Percentiles rank a stretch among this genome's conserved stretches.
Evolutionary conservation across 192 early-diverging fungal genomes (phyloP).

Genomic region (Funneliformis mosseae): DNA sequence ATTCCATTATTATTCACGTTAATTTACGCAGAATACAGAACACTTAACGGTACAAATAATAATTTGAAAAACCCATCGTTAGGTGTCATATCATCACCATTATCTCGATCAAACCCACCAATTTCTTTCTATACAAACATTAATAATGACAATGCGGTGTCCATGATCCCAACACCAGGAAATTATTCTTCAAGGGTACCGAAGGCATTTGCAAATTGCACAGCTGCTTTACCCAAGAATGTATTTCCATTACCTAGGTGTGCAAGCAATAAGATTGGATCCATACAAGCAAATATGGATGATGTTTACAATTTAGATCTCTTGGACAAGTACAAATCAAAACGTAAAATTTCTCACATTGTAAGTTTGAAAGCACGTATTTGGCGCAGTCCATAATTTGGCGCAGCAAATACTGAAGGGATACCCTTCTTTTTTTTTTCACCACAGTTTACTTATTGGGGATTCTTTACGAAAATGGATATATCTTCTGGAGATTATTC

Average conservation of each 20-base stretch:
- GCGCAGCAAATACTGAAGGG: not conserved
- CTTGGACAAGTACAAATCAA: not conserved
- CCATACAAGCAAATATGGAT: not conserved
- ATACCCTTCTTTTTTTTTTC: too few relatives aligned
- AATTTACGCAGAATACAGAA: not conserved
- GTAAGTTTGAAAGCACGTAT: not conserved
- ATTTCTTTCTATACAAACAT: not conserved
- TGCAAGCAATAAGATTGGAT: not conserved
- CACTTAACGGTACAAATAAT: not conserved
- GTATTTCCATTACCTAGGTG: constrained; percentile 5
- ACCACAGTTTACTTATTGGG: not conserved
- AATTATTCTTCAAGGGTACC: constrained; percentile 1
- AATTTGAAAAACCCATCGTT: not conserved
- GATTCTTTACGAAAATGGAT: not conserved
- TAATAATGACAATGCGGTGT: not conserved
- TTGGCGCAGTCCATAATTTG: not conserved
- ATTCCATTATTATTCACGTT: not conserved
- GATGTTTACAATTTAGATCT: not conserved
- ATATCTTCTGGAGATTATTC: not conserved
- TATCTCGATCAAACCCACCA: not conserved
- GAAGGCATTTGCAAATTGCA: not conserved
- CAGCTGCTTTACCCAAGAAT: not conserved
- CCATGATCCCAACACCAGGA: not conserved
- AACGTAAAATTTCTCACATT: constrained; percentile 12
- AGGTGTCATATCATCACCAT: not conserved